Conservation (phyloP, 352 stramenopile species). For the Phytophthora macrochlamydospora region DNA sequence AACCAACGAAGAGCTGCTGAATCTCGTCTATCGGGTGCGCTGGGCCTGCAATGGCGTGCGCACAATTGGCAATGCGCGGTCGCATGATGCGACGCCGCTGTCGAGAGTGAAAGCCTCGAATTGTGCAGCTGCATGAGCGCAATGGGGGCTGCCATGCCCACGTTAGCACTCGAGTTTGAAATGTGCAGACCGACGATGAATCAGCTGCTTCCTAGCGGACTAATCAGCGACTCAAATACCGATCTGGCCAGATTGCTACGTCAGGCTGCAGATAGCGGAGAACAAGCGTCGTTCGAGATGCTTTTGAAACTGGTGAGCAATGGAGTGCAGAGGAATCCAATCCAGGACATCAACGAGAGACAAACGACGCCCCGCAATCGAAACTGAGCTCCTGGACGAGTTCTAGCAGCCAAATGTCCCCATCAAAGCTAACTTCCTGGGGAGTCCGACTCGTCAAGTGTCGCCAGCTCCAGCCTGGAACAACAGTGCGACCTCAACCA, state of each 20-base stretch:
- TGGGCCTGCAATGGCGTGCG: conserved; percentile 36
- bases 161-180: conserved; percentile 34
- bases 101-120: conserved; percentile 37
- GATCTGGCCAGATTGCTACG: conserved; percentile 28
- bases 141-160: conserved; percentile 31
- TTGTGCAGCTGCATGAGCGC: conserved; percentile 37
- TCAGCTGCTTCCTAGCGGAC: not conserved
- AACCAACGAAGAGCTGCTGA: conserved; percentile 25
- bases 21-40: conserved; percentile 37
- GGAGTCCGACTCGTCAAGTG: conserved; percentile 19
- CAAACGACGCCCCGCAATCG: conserved; percentile 21
- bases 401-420: too few species aligned
- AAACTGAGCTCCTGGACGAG: not conserved
- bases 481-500: conserved; percentile 28
- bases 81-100: conserved; percentile 22
- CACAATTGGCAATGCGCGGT: conserved; percentile 32
- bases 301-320: conserved; percentile 37
- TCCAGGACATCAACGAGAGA: conserved; percentile 11
- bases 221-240: conserved; percentile 19
- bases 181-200: conserved; percentile 13
- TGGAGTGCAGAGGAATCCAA: conserved; percentile 21
- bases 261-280: conserved; percentile 16
- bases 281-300: conserved; percentile 33
- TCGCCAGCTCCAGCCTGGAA: conserved; percentile 27
- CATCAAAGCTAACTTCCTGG: too few species aligned